A percentile compares a stretch with the other conserved stretches of the same genome.
phyloP scores from a whole-genome alignment of 768 basidiomycete species.

The Galerina marginata region DNA sequence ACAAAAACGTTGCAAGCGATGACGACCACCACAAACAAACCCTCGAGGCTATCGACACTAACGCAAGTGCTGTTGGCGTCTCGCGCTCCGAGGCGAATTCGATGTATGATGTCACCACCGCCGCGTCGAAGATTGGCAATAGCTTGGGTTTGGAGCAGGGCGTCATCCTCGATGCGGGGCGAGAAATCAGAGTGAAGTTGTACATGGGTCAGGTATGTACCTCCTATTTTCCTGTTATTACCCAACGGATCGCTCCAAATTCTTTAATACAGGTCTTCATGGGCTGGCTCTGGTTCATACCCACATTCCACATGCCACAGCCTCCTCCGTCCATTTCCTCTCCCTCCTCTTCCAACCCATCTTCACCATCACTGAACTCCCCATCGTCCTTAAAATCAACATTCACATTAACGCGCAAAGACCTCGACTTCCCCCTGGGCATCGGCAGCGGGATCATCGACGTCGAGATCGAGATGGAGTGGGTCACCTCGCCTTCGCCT shows the following conservation, averaged over 20 bases:
- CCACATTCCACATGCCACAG: slow-evolving; percentile 77
- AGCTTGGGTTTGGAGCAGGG: slow-evolving; percentile 34
- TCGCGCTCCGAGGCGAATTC: slow-evolving; percentile 49
- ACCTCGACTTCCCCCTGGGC: slow-evolving; percentile 81
- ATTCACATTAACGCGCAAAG: slow-evolving; percentile 58
- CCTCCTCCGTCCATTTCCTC: slow-evolving; percentile 33
- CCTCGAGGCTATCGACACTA: slow-evolving; percentile 22
- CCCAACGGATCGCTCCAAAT: not conserved
- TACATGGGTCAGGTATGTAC: slow-evolving; percentile 69
- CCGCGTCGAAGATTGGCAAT: slow-evolving; percentile 15
- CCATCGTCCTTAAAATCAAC: slow-evolving; percentile 32
- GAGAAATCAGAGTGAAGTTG: slow-evolving; percentile 74
- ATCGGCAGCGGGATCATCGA: slow-evolving; percentile 71
- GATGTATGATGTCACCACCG: slow-evolving; percentile 42
- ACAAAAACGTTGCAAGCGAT: slow-evolving; percentile 15
- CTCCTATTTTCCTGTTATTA: not conserved
- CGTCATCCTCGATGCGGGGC: slow-evolving; percentile 64
- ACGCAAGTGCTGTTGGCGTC: slow-evolving; percentile 29
- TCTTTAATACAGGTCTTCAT: slow-evolving; percentile 61
- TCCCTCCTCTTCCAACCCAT: slow-evolving; percentile 4
- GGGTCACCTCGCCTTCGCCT: slow-evolving; percentile 7
- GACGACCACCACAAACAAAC: slow-evolving; percentile 11
- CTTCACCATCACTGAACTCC: slow-evolving; percentile 8
- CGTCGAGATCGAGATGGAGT: slow-evolving; percentile 53
- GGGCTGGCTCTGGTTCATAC: slow-evolving; percentile 89